Percentiles rank a stretch among this genome's conserved stretches.
These are phyloP conservation scores for Naganishia sp. DNA, from an alignment of 1,284 basidiomycete genomes.

Conservation along the genomic window DNA sequence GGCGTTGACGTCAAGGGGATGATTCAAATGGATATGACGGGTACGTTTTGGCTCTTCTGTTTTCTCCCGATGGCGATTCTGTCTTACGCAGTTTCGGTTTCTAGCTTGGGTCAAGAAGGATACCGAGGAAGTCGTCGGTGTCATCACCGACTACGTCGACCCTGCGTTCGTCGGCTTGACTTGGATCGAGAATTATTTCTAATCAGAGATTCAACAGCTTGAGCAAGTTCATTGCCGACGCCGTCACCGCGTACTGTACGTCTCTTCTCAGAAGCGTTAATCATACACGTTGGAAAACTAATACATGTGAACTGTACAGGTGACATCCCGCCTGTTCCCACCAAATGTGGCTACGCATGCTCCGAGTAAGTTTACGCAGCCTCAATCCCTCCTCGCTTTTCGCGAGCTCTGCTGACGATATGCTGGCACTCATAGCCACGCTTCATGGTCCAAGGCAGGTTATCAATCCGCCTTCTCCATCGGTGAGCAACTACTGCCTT, in stretches of 20 bases:
- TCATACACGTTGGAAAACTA: background rate
- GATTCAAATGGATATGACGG: constrained; percentile 80
- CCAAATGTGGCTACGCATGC: constrained; percentile 89
- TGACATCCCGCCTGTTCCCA: constrained; percentile 53
- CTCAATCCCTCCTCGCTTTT: background rate
- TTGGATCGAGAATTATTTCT: too few species aligned
- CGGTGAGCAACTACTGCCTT: constrained; percentile 55
- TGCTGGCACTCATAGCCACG: constrained; percentile 38
- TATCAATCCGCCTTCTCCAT: constrained; percentile 76
- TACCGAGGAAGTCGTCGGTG: constrained; percentile 80
- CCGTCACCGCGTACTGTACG: constrained; percentile 68
- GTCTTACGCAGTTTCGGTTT: constrained; percentile 37
- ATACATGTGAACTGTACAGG: constrained; percentile 35
- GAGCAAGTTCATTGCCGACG: constrained; percentile 72
- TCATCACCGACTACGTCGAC: constrained; percentile 87
- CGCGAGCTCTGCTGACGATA: background rate
- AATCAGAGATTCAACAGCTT: constrained; percentile 35
- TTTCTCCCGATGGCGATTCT: background rate
- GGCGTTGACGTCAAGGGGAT: constrained; percentile 76
- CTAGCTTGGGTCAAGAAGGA: constrained; percentile 92
- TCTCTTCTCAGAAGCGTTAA: constrained; percentile 28
- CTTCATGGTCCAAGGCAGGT: constrained; percentile 81
- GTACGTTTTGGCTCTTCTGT: constrained; percentile 17
- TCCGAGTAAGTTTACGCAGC: constrained; percentile 60
- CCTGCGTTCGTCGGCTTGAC: constrained; percentile 47